Evolutionary conservation across 192 early-diverging fungal species (phyloP).

Genomic region (Helicostylum pulchrum): DNA sequence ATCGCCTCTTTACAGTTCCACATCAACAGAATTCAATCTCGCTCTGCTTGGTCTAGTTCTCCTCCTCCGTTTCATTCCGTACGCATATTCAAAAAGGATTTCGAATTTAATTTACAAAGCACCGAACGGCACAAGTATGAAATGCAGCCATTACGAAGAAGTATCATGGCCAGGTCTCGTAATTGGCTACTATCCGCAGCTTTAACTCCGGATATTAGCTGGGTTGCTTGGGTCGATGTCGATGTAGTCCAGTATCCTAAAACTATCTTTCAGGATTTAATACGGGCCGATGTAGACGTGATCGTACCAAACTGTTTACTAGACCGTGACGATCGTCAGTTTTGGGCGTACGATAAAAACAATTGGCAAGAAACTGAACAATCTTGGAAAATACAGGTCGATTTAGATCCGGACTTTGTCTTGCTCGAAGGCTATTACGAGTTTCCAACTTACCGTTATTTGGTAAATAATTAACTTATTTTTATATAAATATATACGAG

Average conservation of each 20-base stretch:
- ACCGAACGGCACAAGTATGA: constrained; percentile 51
- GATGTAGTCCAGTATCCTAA: constrained; percentile 56
- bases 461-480: constrained; percentile 14
- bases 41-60: neutral
- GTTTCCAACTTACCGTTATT: constrained; percentile 27
- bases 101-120: constrained; percentile 49
- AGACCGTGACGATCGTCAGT: constrained; percentile 19
- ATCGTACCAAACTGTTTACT: constrained; percentile 56
- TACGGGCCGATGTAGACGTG: constrained; percentile 51
- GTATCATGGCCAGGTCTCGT: constrained; percentile 54
- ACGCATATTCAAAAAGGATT: constrained; percentile 54
- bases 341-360: constrained; percentile 55
- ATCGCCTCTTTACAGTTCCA: constrained; percentile 42
- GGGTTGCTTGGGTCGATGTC: constrained; percentile 62
- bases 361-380: constrained; percentile 55
- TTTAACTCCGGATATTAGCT: constrained; percentile 43
- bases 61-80: constrained; percentile 43
- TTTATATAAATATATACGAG: neutral
- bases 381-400: constrained; percentile 40
- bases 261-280: constrained; percentile 52
- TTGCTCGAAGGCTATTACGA: constrained; percentile 35
- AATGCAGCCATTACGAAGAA: constrained; percentile 44
- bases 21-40: constrained; percentile 4
- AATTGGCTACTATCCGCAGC: constrained; percentile 54
- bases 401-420: constrained; percentile 24